These are phyloP conservation scores for Glycine latifolia DNA, from an alignment of 306 rosid species.

Conservation along the genomic window DNA sequence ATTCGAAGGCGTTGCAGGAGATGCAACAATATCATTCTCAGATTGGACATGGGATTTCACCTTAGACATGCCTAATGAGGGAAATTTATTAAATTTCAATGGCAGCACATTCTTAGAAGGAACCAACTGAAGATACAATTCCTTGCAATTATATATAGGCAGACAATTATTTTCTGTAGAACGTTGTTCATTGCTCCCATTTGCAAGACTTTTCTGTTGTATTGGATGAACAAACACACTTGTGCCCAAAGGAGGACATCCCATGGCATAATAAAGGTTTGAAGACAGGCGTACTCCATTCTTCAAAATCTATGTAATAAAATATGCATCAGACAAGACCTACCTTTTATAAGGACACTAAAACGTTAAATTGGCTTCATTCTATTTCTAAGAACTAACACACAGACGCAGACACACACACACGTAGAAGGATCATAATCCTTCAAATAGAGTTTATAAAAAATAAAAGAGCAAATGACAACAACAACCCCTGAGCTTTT, in stretches of 20 bases:
- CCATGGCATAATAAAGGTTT: constrained; percentile 74
- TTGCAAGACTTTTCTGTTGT: not conserved
- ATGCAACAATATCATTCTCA: constrained; percentile 58
- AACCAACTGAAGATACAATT: constrained; percentile 69
- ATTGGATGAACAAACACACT: constrained; percentile 60
- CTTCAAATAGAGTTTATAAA: no score
- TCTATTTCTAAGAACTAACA: no score
- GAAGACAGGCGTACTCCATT: constrained; percentile 73
- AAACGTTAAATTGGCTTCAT: no score
- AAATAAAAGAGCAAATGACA: no score
- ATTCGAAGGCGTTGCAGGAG: constrained; percentile 81
- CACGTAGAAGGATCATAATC: no score
- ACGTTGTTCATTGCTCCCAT: constrained; percentile 48
- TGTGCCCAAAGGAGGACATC: constrained; percentile 69
- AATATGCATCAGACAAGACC: not conserved
- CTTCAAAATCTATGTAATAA: constrained; percentile 65
- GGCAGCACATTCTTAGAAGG: constrained; percentile 52
- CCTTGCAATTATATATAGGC: constrained; percentile 62
- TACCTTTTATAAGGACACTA: not conserved
- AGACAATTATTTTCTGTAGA: constrained; percentile 46
- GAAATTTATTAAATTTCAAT: constrained; percentile 40
- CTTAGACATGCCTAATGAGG: constrained; percentile 46
- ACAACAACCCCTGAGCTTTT: no score
- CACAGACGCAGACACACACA: no score
- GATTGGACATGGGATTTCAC: constrained; percentile 46